Evolutionary conservation across 495 filamentous ascomycete species (phyloP), one percentile per base, ranked within the genome.

Genomic region (Tuber umbilicatum): DNA sequence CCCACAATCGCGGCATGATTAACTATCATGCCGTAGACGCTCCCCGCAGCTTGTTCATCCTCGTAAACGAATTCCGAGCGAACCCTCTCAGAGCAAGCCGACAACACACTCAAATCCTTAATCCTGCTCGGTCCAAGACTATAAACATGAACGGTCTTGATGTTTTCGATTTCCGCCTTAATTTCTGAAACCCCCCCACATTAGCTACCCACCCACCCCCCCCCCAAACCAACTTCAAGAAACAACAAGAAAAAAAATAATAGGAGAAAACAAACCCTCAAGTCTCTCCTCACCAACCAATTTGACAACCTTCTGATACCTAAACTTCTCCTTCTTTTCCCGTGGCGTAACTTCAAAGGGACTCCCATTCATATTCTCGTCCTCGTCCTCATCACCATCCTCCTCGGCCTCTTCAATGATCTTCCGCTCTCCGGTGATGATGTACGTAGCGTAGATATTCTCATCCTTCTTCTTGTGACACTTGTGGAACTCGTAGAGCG

Each of bases 401-500:
- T 80, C 83, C 69, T 81, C 80, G 0, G 71, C 80, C 38, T 74
- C 83, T 69, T 86, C 86, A 40, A 70, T 75, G 37, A 68, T 5
- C 38, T 81, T 84, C 50, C 85, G 86, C 55, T 85, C 82, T 35
- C 95, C 95, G 73, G 90, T 89, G 38, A 98, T 81, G 69, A 98
- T 84, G 82, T 97, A 99, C 27, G 93, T 97, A 73, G 95, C 94
- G 84, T 94, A 89, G 55, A 98, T 86, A 47, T 87, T 88, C 19
- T 87, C 86, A 16, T 73, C 71, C 0, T 93, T 89, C 68, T 93
- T 89, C 68, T 89, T 91, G 81, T 91, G 93, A 43, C 85, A 86
- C 83, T 94, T 97, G 83, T 97, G 87, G 79, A 97, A 98, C 21
- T 97, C 94, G 83, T 90, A 97, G 2, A 99, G 89, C 87, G 97